Base-by-base conservation (phyloP, 495 filamentous ascomycete species). In the Lasiosphaeriaceae sp. region DNA sequence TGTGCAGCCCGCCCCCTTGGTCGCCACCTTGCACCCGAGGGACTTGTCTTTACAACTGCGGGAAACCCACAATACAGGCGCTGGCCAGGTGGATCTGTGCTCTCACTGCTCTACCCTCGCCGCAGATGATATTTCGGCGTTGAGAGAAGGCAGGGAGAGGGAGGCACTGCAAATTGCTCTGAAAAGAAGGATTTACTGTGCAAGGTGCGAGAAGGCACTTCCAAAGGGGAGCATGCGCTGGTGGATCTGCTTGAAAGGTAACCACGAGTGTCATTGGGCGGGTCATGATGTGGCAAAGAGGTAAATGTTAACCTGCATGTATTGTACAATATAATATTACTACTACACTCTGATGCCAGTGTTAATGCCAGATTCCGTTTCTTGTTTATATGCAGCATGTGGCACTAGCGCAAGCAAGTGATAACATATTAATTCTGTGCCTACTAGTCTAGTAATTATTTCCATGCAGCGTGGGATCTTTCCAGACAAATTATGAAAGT, bases 261-360 rank as follows among this genome's bases (percentile, higher is more conserved):
- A 54, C 20, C 52, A 54, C 26, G 52, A 54, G 19, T 54, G 52
- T 19, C 52, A 54, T 31, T 54, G 52, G 52, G 39, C 37, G 16
- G 52, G 52, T n/a, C 52, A 54, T 12, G 52, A 54, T n/a, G 37
- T 45, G n/a, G 16, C 22, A 22, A 26, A 41, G 37, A 41, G 14
- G 26, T 31, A 3, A 31, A 31, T 3, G 26, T 31, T n/a, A n/a
- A n/a, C n/a, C n/a, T n/a, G n/a, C n/a, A n/a, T n/a, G n/a, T n/a
- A n/a, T n/a, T n/a, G n/a, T n/a, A n/a, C n/a, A n/a, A n/a, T n/a
- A n/a, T n/a, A n/a, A n/a, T n/a, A n/a, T n/a, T n/a, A n/a, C n/a
- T n/a, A n/a, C n/a, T n/a, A n/a, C n/a, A n/a, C n/a, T n/a, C n/a
- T n/a, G n/a, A n/a, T n/a, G n/a, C n/a, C n/a, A n/a, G n/a, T n/a